These are phyloP conservation scores for Cairneyella variabilis DNA, from an alignment of 495 filamentous ascomycete genomes.

Conservation along the genomic window DNA sequence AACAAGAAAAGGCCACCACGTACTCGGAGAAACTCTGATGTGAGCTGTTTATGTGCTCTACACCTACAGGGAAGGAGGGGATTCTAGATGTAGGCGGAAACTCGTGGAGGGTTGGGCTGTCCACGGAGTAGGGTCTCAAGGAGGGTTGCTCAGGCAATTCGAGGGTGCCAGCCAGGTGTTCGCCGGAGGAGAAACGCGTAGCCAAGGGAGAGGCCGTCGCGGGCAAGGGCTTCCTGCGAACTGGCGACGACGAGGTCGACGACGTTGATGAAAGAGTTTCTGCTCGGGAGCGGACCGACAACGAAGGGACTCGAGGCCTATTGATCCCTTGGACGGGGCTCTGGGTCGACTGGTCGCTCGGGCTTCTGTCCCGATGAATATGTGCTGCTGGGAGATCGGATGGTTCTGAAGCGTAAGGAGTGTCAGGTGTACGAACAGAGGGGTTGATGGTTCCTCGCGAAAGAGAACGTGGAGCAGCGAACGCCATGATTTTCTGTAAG, in stretches of 20 bases:
- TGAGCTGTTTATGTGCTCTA: too few relatives aligned
- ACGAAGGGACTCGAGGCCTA: constrained; percentile 5
- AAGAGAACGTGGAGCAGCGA: constrained; percentile 7
- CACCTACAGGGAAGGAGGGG: constrained; percentile 7
- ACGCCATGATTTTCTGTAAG: constrained; percentile 21
- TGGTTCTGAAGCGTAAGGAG: constrained; percentile 21
- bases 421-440: constrained; percentile 19
- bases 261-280: constrained; percentile 15
- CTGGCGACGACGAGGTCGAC: constrained; percentile 23
- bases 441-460: constrained; percentile 11
- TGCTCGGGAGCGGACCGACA: constrained; percentile 15
- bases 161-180: constrained; percentile 34
- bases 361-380: constrained; percentile 4
- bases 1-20: constrained; percentile 1
- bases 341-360: neutral
- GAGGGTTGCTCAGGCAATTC: constrained; percentile 43
- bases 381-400: constrained; percentile 13
- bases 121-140: constrained; percentile 45
- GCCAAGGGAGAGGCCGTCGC: constrained; percentile 46
- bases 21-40: constrained; percentile 15
- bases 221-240: constrained; percentile 53
- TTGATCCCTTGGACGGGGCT: neutral
- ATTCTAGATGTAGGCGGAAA: constrained; percentile 33
- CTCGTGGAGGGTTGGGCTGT: constrained; percentile 55
- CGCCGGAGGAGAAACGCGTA: constrained; percentile 43